Evolutionary conservation across 108 stramenopile genomes (phyloP), one percentile per base, ranked within the genome.

Genomic region (Nitzschia putrida): DNA sequence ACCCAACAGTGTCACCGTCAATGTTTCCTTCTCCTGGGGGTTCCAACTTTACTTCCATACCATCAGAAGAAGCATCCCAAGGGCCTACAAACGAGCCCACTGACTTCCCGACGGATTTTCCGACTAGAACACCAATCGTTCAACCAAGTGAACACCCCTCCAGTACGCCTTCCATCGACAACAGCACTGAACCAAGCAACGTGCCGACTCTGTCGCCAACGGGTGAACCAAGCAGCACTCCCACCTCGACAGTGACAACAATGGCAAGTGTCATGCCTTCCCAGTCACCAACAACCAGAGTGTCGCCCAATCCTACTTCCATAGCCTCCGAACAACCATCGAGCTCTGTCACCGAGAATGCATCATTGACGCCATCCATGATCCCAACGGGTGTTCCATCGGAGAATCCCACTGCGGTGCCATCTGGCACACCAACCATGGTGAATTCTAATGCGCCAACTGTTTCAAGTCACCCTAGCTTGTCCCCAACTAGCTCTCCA

Each of bases 121-220:
- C 37, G 11, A 38, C 16, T 24, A 29, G 34, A 47, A 64, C 61
- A 13, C 8, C 37, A 7, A 68, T 53, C 20, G 7, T 51, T 22
- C 7, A 20, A 50, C 69, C 69, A 22, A 60, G 49, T 58, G 34
- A 47, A 2, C 7, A 4, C 7, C 69, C 69, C n/a, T n/a, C n/a
- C n/a, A n/a, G n/a, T n/a, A n/a, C n/a, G 16, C 44, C 55, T 5
- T 6, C 50, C n/a, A n/a, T n/a, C n/a, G n/a, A n/a, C n/a, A n/a
- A n/a, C n/a, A 8, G 18, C 53, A 11, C 11, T n/a, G 8, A 20
- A 21, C 53, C 13, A 8, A 20, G 18, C n/a, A 20, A 14, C 21
- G 8, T 21, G 8, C 44, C 44, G 44, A 16, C 53, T 53, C n/a
- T 8, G 8, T 8, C n/a, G 8, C 53, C 53, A 8, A 53, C 53